phyloP scores from a whole-genome alignment of 192 early-diverging fungal genomes.

The Linderina pennispora region DNA sequence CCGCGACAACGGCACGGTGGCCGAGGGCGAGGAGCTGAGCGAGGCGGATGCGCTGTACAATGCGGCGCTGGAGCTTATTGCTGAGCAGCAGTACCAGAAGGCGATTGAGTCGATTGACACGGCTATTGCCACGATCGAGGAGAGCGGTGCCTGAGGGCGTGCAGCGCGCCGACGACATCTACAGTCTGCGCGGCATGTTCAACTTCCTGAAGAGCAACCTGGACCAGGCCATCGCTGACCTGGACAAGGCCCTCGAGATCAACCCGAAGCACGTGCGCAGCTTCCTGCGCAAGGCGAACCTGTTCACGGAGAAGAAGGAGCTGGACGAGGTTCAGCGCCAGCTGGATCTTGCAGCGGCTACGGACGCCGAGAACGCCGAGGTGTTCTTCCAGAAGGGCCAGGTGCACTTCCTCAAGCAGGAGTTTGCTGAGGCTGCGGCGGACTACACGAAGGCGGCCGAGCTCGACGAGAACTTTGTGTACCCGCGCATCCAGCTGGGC shows the following conservation, averaged over 20 bases:
- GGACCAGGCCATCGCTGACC: constrained; percentile 59
- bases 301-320: constrained; percentile 81
- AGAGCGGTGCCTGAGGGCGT: constrained; percentile 23
- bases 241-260: constrained; percentile 74
- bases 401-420: constrained; percentile 69
- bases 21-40: constrained; percentile 15
- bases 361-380: constrained; percentile 71
- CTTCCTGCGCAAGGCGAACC: constrained; percentile 83
- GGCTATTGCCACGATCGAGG: constrained; percentile 56
- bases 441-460: constrained; percentile 79
- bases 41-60: constrained; percentile 48
- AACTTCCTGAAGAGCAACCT: constrained; percentile 81
- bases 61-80: constrained; percentile 48
- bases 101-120: constrained; percentile 58
- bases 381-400: constrained; percentile 79
- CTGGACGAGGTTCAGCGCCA: constrained; percentile 29
- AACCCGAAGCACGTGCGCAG: constrained; percentile 77
- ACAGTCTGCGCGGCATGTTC: constrained; percentile 87
- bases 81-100: constrained; percentile 51
- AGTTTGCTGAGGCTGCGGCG: constrained; percentile 70
- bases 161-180: constrained; percentile 56
- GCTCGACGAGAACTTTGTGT: constrained; percentile 78
- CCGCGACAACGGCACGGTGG: constrained; percentile 36
- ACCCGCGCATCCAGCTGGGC: constrained; percentile 90
- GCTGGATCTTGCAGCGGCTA: constrained; percentile 46